Base-by-base conservation (phyloP, 768 basidiomycete genomes). In the Russula compacta region DNA sequence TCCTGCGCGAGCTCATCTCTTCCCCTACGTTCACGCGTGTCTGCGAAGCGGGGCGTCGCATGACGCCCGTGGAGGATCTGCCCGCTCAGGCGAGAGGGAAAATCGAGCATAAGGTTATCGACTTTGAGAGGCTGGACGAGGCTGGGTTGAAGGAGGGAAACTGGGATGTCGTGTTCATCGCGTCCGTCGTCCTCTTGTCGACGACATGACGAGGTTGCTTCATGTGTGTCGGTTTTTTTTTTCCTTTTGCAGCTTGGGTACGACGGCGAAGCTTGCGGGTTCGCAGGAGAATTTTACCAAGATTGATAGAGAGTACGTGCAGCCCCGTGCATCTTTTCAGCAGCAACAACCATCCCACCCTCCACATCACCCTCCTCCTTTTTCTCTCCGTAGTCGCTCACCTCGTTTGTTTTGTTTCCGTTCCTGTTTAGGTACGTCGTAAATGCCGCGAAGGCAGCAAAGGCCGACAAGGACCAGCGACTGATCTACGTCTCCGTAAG, bases 121-220 rank as follows among this genome's bases (percentile, higher is more conserved):
- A 89, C 69, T 89, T 86, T 67, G 87, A 90, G 67, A 84, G 83
- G 59, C 67, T 86, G 6, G 78, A 77, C 8, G 76, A 77, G 48
- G 74, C 78, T 2, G 78, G 76, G 6, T 65, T 88, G 65, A 76
- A 77, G 47, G 75, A 79, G 0, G 80, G 77, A 9, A 81, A 79
- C 47, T 89, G 86, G 83, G 87, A 90, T 71, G 83, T 86, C 21
- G 84, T 92, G 0, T 86, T 84, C 67, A 82, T 92, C 62, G 78
- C 87, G 76, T 85, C 61, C 49, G 81, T 78, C 19, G 7, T 35
- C 33, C 12, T 12, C 1, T 33, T 14, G 5, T 24, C 10, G 32
- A n/a, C 6, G 7, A 43, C 40, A 19, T 6, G 43, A 19, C 43
- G 43, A 43, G n/a, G 7, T n/a, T 43, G 17, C 29, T 35, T 36